These are phyloP conservation scores for Strobilomyces confusus DNA, from an alignment of 768 basidiomycete genomes.

Conservation along the genomic window DNA sequence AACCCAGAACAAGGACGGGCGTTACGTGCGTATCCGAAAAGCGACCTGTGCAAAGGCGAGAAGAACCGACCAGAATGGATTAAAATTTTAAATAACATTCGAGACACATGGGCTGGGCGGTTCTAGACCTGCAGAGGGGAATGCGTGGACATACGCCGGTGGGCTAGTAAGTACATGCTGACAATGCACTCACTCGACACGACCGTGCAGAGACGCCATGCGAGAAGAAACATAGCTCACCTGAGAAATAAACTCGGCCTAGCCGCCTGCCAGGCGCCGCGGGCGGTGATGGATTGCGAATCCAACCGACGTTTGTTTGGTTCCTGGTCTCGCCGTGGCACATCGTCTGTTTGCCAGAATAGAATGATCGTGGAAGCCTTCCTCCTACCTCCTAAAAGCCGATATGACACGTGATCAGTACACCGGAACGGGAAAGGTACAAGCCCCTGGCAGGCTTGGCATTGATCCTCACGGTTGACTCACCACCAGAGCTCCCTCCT, in stretches of 20 bases:
- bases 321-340: conserved; percentile 11
- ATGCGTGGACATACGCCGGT: background rate
- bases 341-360: background rate
- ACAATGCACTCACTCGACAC: background rate
- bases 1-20: conserved; percentile 1
- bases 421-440: too few species aligned
- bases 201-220: background rate
- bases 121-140: too few species aligned
- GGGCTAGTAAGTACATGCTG: background rate
- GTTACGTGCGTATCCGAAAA: conserved; percentile 16
- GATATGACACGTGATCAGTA: too few species aligned
- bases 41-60: background rate
- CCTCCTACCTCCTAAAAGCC: too few species aligned
- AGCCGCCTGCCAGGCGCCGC: background rate
- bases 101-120: background rate
- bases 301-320: background rate
- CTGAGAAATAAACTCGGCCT: background rate
- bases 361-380: too few species aligned
- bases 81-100: conserved; percentile 1
- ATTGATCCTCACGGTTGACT: too few species aligned
- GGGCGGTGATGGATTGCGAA: background rate
- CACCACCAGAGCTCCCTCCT: too few species aligned
- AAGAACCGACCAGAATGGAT: conserved; percentile 2
- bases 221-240: background rate
- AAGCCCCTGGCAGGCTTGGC: too few species aligned